phyloP scores from a whole-genome alignment of 768 basidiomycete genomes.

The Psilocybe azurescens region DNA sequence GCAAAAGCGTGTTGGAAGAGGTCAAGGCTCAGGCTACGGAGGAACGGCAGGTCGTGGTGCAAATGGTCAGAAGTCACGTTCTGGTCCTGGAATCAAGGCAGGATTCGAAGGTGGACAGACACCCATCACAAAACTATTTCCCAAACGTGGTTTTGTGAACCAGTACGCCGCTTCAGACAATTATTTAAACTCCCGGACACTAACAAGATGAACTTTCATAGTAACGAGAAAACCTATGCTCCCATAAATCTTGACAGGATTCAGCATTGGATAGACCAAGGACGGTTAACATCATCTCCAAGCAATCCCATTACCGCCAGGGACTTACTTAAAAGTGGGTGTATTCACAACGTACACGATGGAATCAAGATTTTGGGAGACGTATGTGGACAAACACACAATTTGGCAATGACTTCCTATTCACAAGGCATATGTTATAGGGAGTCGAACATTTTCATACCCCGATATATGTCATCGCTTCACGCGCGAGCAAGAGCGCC shows the following conservation, averaged over 20 bases:
- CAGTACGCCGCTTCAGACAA: slow-evolving; percentile 56
- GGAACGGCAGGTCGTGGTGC: slow-evolving; percentile 93
- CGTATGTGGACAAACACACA: slow-evolving; percentile 49
- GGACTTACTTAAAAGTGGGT: slow-evolving; percentile 84
- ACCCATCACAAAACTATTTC: slow-evolving; percentile 86
- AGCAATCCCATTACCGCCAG: slow-evolving; percentile 87
- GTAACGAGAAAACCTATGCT: slow-evolving; percentile 77
- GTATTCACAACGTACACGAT: slow-evolving; percentile 86
- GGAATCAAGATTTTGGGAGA: slow-evolving; percentile 92
- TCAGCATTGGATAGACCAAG: slow-evolving; percentile 90
- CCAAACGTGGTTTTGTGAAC: slow-evolving; percentile 95
- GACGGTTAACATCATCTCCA: slow-evolving; percentile 77
- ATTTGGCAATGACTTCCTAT: not conserved
- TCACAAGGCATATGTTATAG: slow-evolving; percentile 37
- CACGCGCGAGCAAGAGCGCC: slow-evolving; percentile 86
- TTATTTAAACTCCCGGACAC: not conserved
- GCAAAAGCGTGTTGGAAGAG: slow-evolving; percentile 96
- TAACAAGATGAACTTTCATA: slow-evolving; percentile 32
- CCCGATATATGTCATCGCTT: slow-evolving; percentile 80
- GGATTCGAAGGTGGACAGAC: slow-evolving; percentile 99
- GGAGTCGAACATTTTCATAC: slow-evolving; percentile 69
- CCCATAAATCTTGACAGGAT: slow-evolving; percentile 88
- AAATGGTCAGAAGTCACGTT: slow-evolving; percentile 95
- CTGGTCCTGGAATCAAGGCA: slow-evolving; percentile 81
- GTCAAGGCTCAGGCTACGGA: slow-evolving; percentile 90